phyloP scores from a whole-genome alignment of 2,329 filamentous ascomycete species.

The Aspergillus persii region DNA sequence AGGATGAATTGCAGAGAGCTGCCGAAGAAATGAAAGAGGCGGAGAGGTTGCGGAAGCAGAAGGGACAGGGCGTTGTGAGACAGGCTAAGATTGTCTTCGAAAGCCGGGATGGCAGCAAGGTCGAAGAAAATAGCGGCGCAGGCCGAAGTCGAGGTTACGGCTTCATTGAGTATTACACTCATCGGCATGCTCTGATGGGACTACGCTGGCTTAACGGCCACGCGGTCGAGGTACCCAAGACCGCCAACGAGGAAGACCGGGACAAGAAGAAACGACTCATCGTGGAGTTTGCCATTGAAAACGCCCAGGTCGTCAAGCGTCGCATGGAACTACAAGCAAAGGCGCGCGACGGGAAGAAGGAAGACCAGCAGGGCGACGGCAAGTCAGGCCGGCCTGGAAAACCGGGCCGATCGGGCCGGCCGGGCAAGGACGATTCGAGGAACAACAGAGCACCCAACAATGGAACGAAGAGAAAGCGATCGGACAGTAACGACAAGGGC shows the following conservation, averaged over 20 bases:
- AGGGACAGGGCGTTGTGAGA: constrained; percentile 82
- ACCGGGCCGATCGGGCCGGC: not conserved
- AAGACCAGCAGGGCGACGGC: constrained; percentile 16
- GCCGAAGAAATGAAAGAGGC: constrained; percentile 77
- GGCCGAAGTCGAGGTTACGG: constrained; percentile 90
- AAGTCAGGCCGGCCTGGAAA: constrained; percentile 13
- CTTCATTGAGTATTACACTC: constrained; percentile 94
- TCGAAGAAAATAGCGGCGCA: constrained; percentile 70
- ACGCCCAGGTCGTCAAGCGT: constrained; percentile 88
- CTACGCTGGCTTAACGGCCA: constrained; percentile 89
- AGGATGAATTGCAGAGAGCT: constrained; percentile 80
- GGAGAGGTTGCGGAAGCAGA: constrained; percentile 73
- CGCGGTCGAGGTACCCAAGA: constrained; percentile 45
- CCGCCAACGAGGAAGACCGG: constrained; percentile 36
- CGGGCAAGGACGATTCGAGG: not conserved
- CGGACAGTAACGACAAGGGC: constrained; percentile 21
- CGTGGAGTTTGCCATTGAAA: constrained; percentile 97
- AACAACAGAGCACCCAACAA: constrained; percentile 16
- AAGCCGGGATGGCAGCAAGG: constrained; percentile 78
- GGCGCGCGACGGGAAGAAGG: constrained; percentile 21
- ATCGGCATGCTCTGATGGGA: constrained; percentile 92
- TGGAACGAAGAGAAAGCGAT: constrained; percentile 35
- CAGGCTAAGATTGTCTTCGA: constrained; percentile 97
- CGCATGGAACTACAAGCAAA: constrained; percentile 47
- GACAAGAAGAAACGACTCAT: constrained; percentile 88